Evolutionary conservation across 495 filamentous ascomycete genomes (phyloP).

Genomic region (Hyaloscypha variabilis): DNA sequence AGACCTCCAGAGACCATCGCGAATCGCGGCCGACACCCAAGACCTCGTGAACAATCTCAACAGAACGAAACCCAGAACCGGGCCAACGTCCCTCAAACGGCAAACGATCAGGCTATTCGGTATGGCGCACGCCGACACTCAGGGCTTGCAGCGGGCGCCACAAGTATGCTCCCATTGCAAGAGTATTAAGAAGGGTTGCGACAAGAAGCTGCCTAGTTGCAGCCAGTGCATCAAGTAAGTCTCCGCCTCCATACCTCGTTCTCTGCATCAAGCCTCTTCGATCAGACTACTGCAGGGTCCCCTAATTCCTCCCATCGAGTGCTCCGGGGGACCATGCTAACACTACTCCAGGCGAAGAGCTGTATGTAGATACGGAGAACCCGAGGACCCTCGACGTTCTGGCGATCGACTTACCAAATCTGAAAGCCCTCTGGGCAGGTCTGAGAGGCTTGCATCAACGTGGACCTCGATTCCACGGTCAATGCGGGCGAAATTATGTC

Average conservation of each 20-base stretch:
- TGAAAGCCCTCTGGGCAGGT: neutral
- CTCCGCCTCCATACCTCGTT: neutral
- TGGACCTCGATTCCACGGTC: slow-evolving; percentile 22
- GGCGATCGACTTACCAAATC: neutral
- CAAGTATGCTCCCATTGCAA: slow-evolving; percentile 29
- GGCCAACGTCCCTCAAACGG: neutral
- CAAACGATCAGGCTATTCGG: neutral
- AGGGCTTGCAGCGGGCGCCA: slow-evolving; percentile 20
- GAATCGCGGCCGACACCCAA: slow-evolving; percentile 8
- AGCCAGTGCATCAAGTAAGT: slow-evolving; percentile 30
- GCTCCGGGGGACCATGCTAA: neutral
- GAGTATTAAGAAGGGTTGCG: slow-evolving; percentile 30
- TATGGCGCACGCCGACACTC: slow-evolving; percentile 5
- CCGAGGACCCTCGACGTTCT: slow-evolving; percentile 5
- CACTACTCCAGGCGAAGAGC: slow-evolving; percentile 13
- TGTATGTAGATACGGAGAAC: slow-evolving; percentile 24
- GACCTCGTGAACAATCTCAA: slow-evolving; percentile 3
- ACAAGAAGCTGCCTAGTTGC: slow-evolving; percentile 29
- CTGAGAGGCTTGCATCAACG: slow-evolving; percentile 1
- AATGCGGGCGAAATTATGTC: slow-evolving; percentile 7
- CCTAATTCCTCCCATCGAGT: neutral
- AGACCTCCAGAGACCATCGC: slow-evolving; percentile 6
- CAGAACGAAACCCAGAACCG: neutral
- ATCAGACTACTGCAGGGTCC: neutral
- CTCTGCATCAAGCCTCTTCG: neutral